Base-by-base conservation (phyloP, 2,329 filamentous ascomycete species). In the Fusarium chlamydosporum region DNA sequence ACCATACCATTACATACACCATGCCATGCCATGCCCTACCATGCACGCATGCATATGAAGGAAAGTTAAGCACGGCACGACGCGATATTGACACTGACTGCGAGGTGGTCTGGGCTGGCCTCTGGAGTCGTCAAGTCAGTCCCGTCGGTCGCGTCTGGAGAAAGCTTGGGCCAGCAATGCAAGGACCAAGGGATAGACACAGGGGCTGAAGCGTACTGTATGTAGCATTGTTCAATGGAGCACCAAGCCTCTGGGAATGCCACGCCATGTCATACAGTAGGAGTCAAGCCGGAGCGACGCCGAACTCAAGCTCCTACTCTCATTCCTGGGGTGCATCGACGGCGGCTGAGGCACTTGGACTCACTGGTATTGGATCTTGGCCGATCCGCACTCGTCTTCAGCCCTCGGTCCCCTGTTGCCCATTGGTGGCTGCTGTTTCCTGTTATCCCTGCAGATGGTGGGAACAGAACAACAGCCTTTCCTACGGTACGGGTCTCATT, bases 271-370 rank as follows among this genome's bases (percentile, higher is more conserved):
- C 29, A 52, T 26, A 37, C 33, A 23, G 34, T 56, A 56, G 45
- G 26, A 56, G 23, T 56, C 54, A 20, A 51, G 54, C 61, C 61
- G 61, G 61, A 65, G 61, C 61, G 45, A 65, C 53, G 40, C 63
- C 58, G 46, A 47, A 48, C 37, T 55, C 56, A 68, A 68, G 37
- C 42, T 67, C 61, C 46, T 27, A 53, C 33, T 41, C 57, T 48
- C 64, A 68, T 68, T 68, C 61, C 56, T 64, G 54, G 61, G 57
- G 57, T 61, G 65, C 62, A 66, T 70, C 59, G 45, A 42, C 53
- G 38, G 53, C 51, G 38, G 60, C 51, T 45, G 61, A 64, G 45
- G 45, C 52, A 59, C 52, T 65, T 59, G 52, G 60, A 64, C 46
- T 45, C 47, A 61, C 7, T 38, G 29, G 18, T 40, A 29, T 27